These are phyloP conservation scores for Pleurotus sapidus DNA, from an alignment of 768 basidiomycete species.

Conservation along the genomic window DNA sequence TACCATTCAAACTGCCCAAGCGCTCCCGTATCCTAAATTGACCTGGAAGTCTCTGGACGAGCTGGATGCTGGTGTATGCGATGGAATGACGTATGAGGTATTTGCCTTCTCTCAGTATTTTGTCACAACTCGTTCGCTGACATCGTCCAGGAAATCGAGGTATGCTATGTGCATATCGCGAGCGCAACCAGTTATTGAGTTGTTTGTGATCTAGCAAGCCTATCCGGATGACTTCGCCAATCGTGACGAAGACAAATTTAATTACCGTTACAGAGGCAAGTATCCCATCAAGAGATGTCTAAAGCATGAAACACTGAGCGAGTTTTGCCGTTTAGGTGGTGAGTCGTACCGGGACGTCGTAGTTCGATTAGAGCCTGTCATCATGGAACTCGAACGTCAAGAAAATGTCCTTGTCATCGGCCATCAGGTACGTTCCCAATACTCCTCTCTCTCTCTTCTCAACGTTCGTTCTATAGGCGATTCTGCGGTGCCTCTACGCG, in stretches of 20 bases:
- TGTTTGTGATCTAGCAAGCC: conserved; percentile 54
- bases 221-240: conserved; percentile 99
- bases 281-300: no score
- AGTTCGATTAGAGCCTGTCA: conserved; percentile 91
- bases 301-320: no score
- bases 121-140: neutral
- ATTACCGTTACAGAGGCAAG: conserved; percentile 88
- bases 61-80: conserved; percentile 97
- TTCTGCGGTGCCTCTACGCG: conserved; percentile 87
- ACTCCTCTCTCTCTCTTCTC: neutral
- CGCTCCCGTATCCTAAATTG: conserved; percentile 83
- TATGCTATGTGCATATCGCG: conserved; percentile 26
- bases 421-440: conserved; percentile 62
- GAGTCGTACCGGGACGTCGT: conserved; percentile 99
- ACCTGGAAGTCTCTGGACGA: conserved; percentile 99
- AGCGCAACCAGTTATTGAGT: no score
- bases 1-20: conserved; percentile 86
- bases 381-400: conserved; percentile 98
- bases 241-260: conserved; percentile 98
- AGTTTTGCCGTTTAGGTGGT: conserved; percentile 34
- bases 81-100: conserved; percentile 96
- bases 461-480: conserved; percentile 43
- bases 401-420: conserved; percentile 97
- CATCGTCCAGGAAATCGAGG: conserved; percentile 77
- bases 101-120: neutral